These are phyloP conservation scores for Mucor velutinosus DNA, from an alignment of 371 early-diverging fungal genomes.

Conservation along the genomic window DNA sequence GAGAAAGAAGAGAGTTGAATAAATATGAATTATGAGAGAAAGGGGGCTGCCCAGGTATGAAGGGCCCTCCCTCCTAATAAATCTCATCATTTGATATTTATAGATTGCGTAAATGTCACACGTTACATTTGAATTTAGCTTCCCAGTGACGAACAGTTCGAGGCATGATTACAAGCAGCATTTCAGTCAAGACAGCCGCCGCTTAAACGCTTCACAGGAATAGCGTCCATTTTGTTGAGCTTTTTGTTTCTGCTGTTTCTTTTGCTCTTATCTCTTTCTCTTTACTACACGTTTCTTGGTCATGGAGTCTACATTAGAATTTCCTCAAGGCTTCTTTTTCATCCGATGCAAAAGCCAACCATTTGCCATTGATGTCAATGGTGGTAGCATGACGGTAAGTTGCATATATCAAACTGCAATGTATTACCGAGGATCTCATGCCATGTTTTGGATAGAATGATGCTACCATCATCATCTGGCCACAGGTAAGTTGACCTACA, in stretches of 20 bases:
- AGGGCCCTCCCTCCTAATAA: neutral
- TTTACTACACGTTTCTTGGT: neutral
- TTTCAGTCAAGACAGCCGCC: neutral
- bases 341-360: slow-evolving; percentile 36
- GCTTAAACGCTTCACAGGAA: neutral
- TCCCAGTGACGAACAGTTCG: neutral
- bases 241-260: neutral
- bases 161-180: neutral
- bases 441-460: slow-evolving; percentile 38
- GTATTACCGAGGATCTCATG: neutral
- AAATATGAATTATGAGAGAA: neutral
- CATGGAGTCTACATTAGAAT: slow-evolving; percentile 27
- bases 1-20: slow-evolving; percentile 5
- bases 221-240: neutral
- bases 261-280: neutral
- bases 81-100: neutral
- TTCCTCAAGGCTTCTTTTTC: slow-evolving; percentile 50
- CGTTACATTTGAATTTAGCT: neutral
- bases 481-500: slow-evolving; percentile 29
- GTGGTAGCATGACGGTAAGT: slow-evolving; percentile 44
- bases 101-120: neutral
- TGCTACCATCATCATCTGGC: slow-evolving; percentile 51
- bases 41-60: neutral
- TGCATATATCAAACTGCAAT: neutral
- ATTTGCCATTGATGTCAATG: slow-evolving; percentile 42